phyloP scores from a whole-genome alignment of 441 rosid species.

The Populus hybrid region DNA sequence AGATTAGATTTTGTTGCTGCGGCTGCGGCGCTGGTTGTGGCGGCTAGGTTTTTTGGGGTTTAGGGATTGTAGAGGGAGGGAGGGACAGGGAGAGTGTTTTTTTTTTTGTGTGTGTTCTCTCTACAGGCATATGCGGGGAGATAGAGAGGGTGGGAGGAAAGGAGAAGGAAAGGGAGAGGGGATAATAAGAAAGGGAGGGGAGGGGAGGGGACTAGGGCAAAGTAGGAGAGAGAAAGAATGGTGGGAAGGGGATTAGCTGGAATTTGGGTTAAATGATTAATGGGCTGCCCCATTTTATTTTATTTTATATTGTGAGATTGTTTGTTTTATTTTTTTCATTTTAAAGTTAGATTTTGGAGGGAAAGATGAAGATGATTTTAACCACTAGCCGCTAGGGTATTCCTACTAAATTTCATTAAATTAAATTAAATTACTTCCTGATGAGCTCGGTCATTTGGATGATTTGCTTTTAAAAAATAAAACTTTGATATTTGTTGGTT shows the following conservation, averaged over 20 bases:
- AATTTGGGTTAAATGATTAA: conserved; percentile 16
- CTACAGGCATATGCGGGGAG: too few species aligned
- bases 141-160: conserved; percentile 1
- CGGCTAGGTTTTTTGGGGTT: neutral
- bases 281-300: too few species aligned
- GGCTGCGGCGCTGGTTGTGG: neutral
- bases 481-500: neutral
- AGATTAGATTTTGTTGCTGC: neutral
- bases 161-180: too few species aligned
- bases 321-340: too few species aligned
- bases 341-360: neutral
- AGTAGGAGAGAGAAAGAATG: conserved; percentile 9
- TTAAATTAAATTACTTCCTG: too few species aligned
- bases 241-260: conserved; percentile 17
- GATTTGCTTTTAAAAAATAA: too few species aligned
- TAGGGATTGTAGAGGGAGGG: neutral
- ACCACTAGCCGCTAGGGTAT: too few species aligned
- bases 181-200: neutral
- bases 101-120: neutral
- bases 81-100: fast-evolving
- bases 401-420: too few species aligned
- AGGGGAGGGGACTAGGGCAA: conserved; percentile 21
- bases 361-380: neutral
- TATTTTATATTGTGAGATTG: too few species aligned
- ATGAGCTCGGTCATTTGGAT: too few species aligned